Base-by-base conservation (phyloP, 2,329 filamentous ascomycete species). In the Xylariomycetidae sp. region DNA sequence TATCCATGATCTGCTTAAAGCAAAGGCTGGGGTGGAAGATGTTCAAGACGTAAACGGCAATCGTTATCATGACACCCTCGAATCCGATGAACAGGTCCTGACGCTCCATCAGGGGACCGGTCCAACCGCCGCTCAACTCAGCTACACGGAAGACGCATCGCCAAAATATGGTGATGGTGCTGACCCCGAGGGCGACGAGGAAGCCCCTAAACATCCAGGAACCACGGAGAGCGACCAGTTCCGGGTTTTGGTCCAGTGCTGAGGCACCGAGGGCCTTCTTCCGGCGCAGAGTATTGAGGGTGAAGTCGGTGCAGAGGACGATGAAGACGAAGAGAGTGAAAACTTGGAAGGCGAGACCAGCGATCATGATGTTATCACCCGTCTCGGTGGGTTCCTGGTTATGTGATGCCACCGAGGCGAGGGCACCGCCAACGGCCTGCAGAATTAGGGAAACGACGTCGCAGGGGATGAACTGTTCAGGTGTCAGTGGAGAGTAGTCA, bases 341-440 rank as follows among this genome's bases (percentile, higher is more conserved):
- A 27, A 82, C 78, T 48, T 84, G 79, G 51, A 73, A 75, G 13
- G 66, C 54, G 0, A 83, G 67, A 19, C 80, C 80, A 4, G 75
- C 75, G n/a, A 84, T 66, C 69, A 79, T 80, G 57, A 82, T 71
- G 50, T 82, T 62, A 41, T 72, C 67, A n/a, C 77, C 80, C 0
- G 49, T 45, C 8, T 59, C 40, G 2, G 51, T 45, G 12, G 51
- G 51, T 5, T 59, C 34, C 27, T 61, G 44, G 33, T 63, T 51
- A 30, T 63, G 58, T 17, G 54, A 55, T 31, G 67, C 61, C 10
- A 61, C 52, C 6, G 69, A 62, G 16, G 72, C 66, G 33, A 80
- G 50, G 17, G 62, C 75, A n/a, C 77, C 79, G 27, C 79, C 80
- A 1, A 65, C 61, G 4, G 71, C 72, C 50, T 84, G 80, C 1